Evolutionary conservation across 495 filamentous ascomycete species (phyloP), one percentile per base, ranked within the genome.

Genomic region (Trichoderma parareesei): DNA sequence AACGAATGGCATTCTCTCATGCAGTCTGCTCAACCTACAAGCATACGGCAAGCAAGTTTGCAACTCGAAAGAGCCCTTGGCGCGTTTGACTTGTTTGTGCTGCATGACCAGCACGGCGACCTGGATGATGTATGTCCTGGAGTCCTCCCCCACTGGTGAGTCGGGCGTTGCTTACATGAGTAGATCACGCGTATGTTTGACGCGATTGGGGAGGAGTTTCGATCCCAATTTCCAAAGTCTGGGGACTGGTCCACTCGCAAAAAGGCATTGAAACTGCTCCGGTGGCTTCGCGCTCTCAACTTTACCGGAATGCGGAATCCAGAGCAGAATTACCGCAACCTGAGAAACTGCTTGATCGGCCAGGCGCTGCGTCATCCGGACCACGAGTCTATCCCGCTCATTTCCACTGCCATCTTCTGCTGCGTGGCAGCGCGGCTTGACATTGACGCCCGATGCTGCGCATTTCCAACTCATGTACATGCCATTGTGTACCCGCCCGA

Each of bases 331-430:
- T 96, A 95, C 70, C 86, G 88, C 65, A 85, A 87, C 55, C 71
- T 98, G 35, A 85, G 90, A 65, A 95, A 97, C 69, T 93, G 87
- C 66, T 90, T 95, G 62, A 83, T 98, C 63, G 90, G 91, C 9
- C 77, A 92, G 64, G 87, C 88, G 41, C 80, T 93, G 55, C 84
- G 92, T 64, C 87, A 87, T 46, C 69, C 73, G 10, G 75, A 78
- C 1, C 91, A 95, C 67, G 84, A 87, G 13, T 90, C 90, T 20
- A 75, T 96, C 6, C 92, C 92, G 1, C 75, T 96, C 60, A 86
- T 93, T 64, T 92, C 90, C 0, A 86, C 87, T 42, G 86, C 74
- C 72, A 84, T 78, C 43, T 78, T 70, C 62, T 84, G 70, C 64
- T 75, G 68, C 64, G 65, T 77, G 60, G 76, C 73, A 57, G 70